Evolutionary conservation across 495 filamentous ascomycete genomes (phyloP), one percentile per base, ranked within the genome.

Genomic region (Saxophila tyrrhenica): DNA sequence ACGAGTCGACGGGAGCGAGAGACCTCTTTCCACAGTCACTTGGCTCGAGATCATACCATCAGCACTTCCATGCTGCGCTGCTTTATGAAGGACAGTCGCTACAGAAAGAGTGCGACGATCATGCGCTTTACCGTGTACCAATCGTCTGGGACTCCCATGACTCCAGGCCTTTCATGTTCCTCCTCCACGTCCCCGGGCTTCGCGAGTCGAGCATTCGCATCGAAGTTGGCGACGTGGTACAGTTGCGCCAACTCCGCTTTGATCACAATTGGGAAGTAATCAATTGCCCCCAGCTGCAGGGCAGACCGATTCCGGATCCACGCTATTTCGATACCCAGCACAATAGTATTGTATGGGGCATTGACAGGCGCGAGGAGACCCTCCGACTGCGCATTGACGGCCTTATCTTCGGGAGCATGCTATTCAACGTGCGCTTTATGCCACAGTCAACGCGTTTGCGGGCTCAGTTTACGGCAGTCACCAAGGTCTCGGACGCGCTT

Each of bases 361-460:
- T 72, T 42, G 70, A 72, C 44, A 60, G 62, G 25, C 62, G 59
- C 23, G 50, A 52, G 35, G 70, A 70, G 25, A 59, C 55, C 11
- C 52, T 73, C 21, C 49, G 62, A 35, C 46, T 73, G 25, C 58
- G 61, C 39, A 60, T 70, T 32, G 64, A 70, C 38, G 60, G 63
- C n/a, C 49, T 70, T n/a, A 16, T 52, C 49, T 60, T 60, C n/a
- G 57, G 63, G 38, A 56, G 49, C n/a, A 65, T 68, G 54, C 49
- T 54, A 23, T 72, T 72, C 54, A 73, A 73, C 55, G 70, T 68
- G 19, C 60, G 52, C 13, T 70, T 72, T 51, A 56, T 52, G 41
- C 59, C 67, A 44, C 69, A 68, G 54, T 49, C 55, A 25, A 51
- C 48, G 35, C 57, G 59, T 41, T 53, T 67, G 47, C 49, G 64